These are phyloP conservation scores for Dryas octopetala DNA, from an alignment of 306 rosid species.

Conservation along the genomic window DNA sequence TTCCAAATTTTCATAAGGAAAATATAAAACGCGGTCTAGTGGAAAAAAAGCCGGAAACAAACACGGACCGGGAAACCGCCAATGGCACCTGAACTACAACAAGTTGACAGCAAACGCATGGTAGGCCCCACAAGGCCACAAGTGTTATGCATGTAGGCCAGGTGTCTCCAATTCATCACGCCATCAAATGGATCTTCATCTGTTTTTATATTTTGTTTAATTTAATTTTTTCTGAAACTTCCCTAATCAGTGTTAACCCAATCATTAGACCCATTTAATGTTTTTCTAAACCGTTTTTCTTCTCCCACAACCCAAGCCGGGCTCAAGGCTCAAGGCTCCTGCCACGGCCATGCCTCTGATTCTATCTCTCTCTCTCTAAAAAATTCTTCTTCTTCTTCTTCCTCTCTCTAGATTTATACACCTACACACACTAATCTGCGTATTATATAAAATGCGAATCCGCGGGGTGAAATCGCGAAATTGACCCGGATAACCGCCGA, in stretches of 20 bases:
- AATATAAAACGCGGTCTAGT: background rate
- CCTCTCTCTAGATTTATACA: background rate
- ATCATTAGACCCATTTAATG: conserved; percentile 17
- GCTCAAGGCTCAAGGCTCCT: no score
- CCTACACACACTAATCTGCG: background rate
- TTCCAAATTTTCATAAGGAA: background rate
- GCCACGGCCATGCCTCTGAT: background rate
- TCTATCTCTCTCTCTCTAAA: background rate
- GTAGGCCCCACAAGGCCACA: conserved; percentile 1
- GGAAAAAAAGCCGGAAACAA: background rate
- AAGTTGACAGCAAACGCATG: background rate
- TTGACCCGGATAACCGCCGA: conserved; percentile 6
- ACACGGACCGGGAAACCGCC: background rate
- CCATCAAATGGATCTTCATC: background rate
- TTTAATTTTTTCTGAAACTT: background rate
- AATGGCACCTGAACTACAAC: background rate
- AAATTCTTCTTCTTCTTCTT: background rate
- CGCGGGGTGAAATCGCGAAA: conserved; percentile 32
- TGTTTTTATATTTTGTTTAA: background rate
- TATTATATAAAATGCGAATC: conserved; percentile 5
- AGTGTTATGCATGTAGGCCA: conserved; percentile 29
- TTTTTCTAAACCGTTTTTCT: background rate
- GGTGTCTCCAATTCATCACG: conserved; percentile 24
- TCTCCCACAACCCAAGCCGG: no score
- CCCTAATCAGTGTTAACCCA: conserved; percentile 1